Evolutionary conservation across 1,284 basidiomycete species (phyloP).

Genomic region (Cryptococcus sp.): DNA sequence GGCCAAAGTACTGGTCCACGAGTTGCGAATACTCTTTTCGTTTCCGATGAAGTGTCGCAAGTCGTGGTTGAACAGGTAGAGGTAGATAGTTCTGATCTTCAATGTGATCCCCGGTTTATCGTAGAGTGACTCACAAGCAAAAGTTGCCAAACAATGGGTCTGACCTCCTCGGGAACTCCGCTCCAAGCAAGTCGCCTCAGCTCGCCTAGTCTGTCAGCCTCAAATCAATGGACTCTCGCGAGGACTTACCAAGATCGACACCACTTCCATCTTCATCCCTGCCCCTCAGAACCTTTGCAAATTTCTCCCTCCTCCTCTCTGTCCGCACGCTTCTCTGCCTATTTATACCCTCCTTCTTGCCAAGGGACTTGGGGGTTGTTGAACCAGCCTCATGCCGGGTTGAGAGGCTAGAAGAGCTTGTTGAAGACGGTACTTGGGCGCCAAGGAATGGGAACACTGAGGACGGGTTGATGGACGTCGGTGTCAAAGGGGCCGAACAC

Average conservation of each 20-base stretch:
- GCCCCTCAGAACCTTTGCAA: slow-evolving; percentile 36
- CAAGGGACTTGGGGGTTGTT: slow-evolving; percentile 11
- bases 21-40: slow-evolving; percentile 85
- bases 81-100: slow-evolving; percentile 79
- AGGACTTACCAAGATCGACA: slow-evolving; percentile 23
- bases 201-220: slow-evolving; percentile 55
- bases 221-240: background rate
- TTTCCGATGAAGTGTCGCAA: slow-evolving; percentile 76
- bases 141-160: slow-evolving; percentile 91
- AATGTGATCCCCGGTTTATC: slow-evolving; percentile 6
- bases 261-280: slow-evolving; percentile 27
- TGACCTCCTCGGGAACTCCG: slow-evolving; percentile 80
- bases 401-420: slow-evolving; percentile 12
- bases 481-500: slow-evolving; percentile 23
- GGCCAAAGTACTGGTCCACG: slow-evolving; percentile 85
- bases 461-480: slow-evolving; percentile 18
- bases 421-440: slow-evolving; percentile 16
- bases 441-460: slow-evolving; percentile 30
- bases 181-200: slow-evolving; percentile 92
- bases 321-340: slow-evolving; percentile 59
- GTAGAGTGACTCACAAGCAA: slow-evolving; percentile 65
- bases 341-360: slow-evolving; percentile 48
- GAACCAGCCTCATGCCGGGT: slow-evolving; percentile 8
- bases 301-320: slow-evolving; percentile 43
- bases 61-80: slow-evolving; percentile 70